Evolutionary conservation across 345 rosid genomes (phyloP).

Genomic region (Eucalyptus microcorys): DNA sequence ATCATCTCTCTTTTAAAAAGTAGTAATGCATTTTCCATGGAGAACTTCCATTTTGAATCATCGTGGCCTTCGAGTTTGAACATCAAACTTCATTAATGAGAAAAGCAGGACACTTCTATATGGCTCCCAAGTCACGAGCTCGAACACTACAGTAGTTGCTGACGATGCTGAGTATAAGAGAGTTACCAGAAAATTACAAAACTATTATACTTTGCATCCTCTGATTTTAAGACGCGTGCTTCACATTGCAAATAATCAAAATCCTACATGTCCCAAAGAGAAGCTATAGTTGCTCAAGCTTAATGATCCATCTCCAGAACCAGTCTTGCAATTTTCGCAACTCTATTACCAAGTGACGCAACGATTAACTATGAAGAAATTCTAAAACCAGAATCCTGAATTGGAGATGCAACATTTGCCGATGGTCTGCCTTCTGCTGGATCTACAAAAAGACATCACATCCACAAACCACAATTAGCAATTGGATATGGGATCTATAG

Average conservation of each 20-base stretch:
- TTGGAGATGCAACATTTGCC: background rate
- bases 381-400: background rate
- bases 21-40: background rate
- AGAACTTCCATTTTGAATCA: background rate
- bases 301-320: background rate
- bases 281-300: too few relatives aligned
- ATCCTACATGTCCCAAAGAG: too few relatives aligned
- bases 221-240: too few relatives aligned
- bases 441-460: conserved; percentile 22
- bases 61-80: background rate
- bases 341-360: background rate
- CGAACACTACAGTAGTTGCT: too few relatives aligned
- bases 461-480: background rate
- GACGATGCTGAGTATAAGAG: too few relatives aligned
- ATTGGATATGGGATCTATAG: background rate
- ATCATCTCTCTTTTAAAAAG: background rate
- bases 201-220: too few relatives aligned
- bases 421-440: conserved; percentile 46
- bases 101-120: too few relatives aligned
- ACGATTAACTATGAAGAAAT: background rate
- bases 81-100: background rate
- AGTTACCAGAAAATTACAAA: too few relatives aligned
- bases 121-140: too few relatives aligned
- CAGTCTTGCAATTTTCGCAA: background rate
- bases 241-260: too few relatives aligned